Conservation (phyloP, 495 filamentous ascomycete species). For the Penicillium arizonense region DNA sequence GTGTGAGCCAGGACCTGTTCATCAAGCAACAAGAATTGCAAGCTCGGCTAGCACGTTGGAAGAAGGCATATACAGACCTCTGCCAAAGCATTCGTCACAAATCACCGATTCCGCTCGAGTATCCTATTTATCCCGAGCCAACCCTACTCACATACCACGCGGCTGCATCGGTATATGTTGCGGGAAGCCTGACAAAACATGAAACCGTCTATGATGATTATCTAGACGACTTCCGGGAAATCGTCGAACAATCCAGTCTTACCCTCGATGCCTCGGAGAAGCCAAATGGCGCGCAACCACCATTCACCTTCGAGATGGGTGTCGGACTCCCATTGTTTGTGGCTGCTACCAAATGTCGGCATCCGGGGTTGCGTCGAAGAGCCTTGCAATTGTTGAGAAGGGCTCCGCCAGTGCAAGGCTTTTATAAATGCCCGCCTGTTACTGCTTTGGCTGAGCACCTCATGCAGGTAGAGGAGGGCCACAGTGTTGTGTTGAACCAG, state of each 20-base stretch:
- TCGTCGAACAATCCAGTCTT: conserved; percentile 27
- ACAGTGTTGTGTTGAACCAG: conserved; percentile 7
- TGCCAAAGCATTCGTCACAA: background rate
- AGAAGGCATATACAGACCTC: conserved; percentile 4
- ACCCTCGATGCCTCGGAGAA: conserved; percentile 12
- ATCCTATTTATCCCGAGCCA: conserved; percentile 3
- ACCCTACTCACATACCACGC: conserved; percentile 11
- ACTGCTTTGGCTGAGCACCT: conserved; percentile 15
- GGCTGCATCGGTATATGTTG: conserved; percentile 11
- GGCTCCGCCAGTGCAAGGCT: conserved; percentile 30
- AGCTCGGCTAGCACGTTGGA: conserved; percentile 9
- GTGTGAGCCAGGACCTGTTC: conserved; percentile 1
- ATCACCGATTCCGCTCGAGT: background rate
- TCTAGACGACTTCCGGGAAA: conserved; percentile 24
- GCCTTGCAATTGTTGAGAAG: conserved; percentile 26
- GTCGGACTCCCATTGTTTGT: conserved; percentile 36
- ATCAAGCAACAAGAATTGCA: conserved; percentile 6
- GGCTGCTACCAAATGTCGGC: conserved; percentile 32
- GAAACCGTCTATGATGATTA: conserved; percentile 22
- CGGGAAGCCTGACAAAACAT: conserved; percentile 12
- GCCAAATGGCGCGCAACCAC: conserved; percentile 25
- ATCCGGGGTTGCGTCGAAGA: conserved; percentile 24
- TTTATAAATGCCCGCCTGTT: conserved; percentile 20
- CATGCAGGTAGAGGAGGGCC: conserved; percentile 31
- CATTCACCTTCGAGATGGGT: conserved; percentile 38